Base-by-base conservation (phyloP, 2,329 filamentous ascomycete genomes). In the Colletotrichum sp. region DNA sequence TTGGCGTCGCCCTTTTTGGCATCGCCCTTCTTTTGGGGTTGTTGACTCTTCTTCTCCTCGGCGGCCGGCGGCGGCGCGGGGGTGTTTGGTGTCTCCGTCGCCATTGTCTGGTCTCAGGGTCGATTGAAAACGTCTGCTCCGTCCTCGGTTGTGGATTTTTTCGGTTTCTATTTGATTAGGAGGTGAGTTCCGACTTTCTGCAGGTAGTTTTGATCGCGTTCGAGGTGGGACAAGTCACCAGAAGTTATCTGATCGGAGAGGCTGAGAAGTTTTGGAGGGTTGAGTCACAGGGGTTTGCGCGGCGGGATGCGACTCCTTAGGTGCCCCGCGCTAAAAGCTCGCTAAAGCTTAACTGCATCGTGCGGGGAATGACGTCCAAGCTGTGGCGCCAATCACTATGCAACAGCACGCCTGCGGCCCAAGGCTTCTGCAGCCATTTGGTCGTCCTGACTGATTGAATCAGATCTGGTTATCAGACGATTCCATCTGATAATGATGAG, bases 261-360 rank as follows among this genome's bases (percentile, higher is more conserved):
- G 60, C 75, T 71, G 66, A 73, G 74, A 73, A 77, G 64, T 77
- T 77, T 77, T 77, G 76, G 74, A 71, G 70, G 62, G 36, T 72
- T 77, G 76, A 77, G 65, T 77, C 76, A 77, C 76, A 74, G 74
- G 76, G 74, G 74, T 74, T 75, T 72, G 64, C 64, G 34, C 72
- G 73, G 74, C 74, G 74, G 74, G 76, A 77, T 77, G 74, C 63
- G 62, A 66, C 59, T 64, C n/a, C 44, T 52, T 39, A 44, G 59
- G 49, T 76, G 71, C 75, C 75, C 75, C 75, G 75, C 75, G 75
- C 75, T 76, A 76, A 71, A 75, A 75, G 71, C 75, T 76, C 71
- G 75, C 75, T 76, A 76, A 75, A 76, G 75, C 75, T 76, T 71
- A 76, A 75, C 32, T 75, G 66, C 75, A 75, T 65, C 16, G 60